Evolutionary conservation across 768 basidiomycete genomes (phyloP).

Genomic region (Floccularia luteovirens): DNA sequence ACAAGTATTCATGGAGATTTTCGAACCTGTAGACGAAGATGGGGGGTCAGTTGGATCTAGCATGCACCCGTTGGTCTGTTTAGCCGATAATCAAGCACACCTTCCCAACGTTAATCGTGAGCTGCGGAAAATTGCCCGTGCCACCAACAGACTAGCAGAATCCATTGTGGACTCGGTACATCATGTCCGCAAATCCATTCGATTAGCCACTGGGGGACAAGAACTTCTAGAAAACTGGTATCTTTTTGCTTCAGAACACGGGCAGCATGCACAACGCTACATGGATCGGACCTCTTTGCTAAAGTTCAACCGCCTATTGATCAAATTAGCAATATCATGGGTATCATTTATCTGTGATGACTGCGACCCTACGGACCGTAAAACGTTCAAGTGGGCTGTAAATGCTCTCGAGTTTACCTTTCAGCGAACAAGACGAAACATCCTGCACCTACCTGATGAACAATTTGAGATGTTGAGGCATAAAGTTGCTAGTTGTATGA

Average conservation of each 20-base stretch:
- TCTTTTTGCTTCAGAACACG: slow-evolving; percentile 92
- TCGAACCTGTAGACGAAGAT: slow-evolving; percentile 58
- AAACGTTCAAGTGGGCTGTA: slow-evolving; percentile 98
- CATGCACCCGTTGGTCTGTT: slow-evolving; percentile 36
- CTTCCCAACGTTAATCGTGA: slow-evolving; percentile 85
- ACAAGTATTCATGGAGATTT: slow-evolving; percentile 61
- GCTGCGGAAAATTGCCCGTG: slow-evolving; percentile 83
- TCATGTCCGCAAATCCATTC: slow-evolving; percentile 67
- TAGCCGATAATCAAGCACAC: slow-evolving; percentile 84
- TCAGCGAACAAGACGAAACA: slow-evolving; percentile 81
- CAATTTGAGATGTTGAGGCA: slow-evolving; percentile 88
- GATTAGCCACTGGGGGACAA: slow-evolving; percentile 56
- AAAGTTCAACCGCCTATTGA: slow-evolving; percentile 78
- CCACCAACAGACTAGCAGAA: slow-evolving; percentile 85
- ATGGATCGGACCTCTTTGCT: slow-evolving; percentile 68
- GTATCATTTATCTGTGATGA: slow-evolving; percentile 98
- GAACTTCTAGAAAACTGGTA: slow-evolving; percentile 94
- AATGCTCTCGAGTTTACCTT: slow-evolving; percentile 91
- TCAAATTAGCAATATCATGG: slow-evolving; percentile 94
- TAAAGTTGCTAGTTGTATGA: slow-evolving; percentile 95
- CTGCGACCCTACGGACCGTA: slow-evolving; percentile 91
- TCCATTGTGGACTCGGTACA: slow-evolving; percentile 91
- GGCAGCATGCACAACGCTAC: slow-evolving; percentile 80
- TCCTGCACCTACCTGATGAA: slow-evolving; percentile 78
- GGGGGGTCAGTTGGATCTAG: slow-evolving; percentile 38